A percentile compares a stretch with the other conserved stretches of the same genome.
These are phyloP conservation scores for Chlamydomonas sphaeroides DNA, from an alignment of 139 green algal genomes.

Conservation along the genomic window DNA sequence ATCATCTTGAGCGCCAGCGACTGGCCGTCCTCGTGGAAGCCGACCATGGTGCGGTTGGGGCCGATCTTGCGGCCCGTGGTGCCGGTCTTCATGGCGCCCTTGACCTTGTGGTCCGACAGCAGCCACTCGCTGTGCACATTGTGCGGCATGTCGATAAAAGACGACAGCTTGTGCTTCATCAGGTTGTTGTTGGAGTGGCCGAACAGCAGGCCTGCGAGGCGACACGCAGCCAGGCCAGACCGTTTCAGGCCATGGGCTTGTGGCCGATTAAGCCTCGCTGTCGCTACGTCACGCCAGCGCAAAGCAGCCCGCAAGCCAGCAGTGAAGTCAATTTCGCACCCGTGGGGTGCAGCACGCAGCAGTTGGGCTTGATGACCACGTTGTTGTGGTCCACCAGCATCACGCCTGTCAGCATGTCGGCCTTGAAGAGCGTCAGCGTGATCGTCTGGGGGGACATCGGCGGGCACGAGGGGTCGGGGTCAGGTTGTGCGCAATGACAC, in stretches of 20 bases:
- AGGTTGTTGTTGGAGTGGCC: constrained; percentile 22
- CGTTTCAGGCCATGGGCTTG: not conserved
- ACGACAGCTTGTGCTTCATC: constrained; percentile 25
- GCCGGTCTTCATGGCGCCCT: constrained; percentile 51
- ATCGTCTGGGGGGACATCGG: not conserved
- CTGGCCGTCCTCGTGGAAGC: constrained; percentile 42
- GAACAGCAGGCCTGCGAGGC: constrained; percentile 23
- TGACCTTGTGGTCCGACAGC: constrained; percentile 47
- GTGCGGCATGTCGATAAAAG: constrained; percentile 37
- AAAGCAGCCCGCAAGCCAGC: too few species aligned
- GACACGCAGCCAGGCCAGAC: not conserved
- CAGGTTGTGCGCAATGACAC: too few species aligned
- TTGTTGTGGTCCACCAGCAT: constrained; percentile 42
- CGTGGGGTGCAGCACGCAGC: constrained; percentile 46
- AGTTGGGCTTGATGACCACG: constrained; percentile 39
- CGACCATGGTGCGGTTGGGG: constrained; percentile 10
- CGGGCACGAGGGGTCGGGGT: too few species aligned
- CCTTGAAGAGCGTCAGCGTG: constrained; percentile 22
- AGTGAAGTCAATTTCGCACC: too few species aligned
- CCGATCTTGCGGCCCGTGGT: constrained; percentile 45
- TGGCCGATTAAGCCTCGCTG: too few species aligned
- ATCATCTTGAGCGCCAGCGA: constrained; percentile 16
- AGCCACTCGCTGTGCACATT: constrained; percentile 44
- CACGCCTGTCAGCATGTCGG: constrained; percentile 46
- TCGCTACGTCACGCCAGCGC: too few species aligned